Percentiles rank a stretch among this genome's conserved stretches.
Evolutionary conservation across 2,329 filamentous ascomycete species (phyloP).

Genomic region (Teratosphaeriaceae sp.): DNA sequence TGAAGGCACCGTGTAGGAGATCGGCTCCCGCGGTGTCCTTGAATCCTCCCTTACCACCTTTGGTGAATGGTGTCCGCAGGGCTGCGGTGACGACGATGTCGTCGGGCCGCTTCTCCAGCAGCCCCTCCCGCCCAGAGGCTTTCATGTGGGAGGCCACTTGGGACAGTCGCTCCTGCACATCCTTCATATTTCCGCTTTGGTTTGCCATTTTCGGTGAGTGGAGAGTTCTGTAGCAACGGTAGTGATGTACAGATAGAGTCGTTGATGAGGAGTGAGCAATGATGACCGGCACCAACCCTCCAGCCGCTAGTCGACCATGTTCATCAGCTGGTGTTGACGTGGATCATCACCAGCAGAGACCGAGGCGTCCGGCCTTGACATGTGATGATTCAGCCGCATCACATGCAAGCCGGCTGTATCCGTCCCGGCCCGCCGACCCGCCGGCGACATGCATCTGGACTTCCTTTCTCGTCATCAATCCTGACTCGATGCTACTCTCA

Average conservation of each 20-base stretch:
- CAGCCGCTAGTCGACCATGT: too few species aligned
- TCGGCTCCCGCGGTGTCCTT: conserved; percentile 92
- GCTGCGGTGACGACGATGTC: conserved; percentile 86
- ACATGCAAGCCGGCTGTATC: too few species aligned
- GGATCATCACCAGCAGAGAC: background rate
- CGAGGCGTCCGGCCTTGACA: background rate
- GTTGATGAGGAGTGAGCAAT: background rate
- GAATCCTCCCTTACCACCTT: conserved; percentile 87
- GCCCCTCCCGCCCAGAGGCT: conserved; percentile 36
- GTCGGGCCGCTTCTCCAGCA: conserved; percentile 51
- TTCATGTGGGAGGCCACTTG: conserved; percentile 53
- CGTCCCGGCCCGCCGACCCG: too few species aligned
- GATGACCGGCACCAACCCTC: too few species aligned
- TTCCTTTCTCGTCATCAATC: too few species aligned
- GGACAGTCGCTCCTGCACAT: conserved; percentile 41
- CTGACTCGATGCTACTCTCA: too few species aligned
- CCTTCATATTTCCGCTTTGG: conserved; percentile 13
- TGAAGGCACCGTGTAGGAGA: conserved; percentile 76
- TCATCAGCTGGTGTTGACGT: background rate
- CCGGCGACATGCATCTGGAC: too few species aligned
- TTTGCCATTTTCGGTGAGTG: conserved; percentile 6
- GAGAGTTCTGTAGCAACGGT: too few species aligned
- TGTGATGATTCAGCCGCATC: background rate
- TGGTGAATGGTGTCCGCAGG: conserved; percentile 86
- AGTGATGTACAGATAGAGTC: too few species aligned